Evolutionary conservation across 768 basidiomycete genomes (phyloP), one percentile per base, ranked within the genome.

Genomic region (Gymnopilus dilepis): DNA sequence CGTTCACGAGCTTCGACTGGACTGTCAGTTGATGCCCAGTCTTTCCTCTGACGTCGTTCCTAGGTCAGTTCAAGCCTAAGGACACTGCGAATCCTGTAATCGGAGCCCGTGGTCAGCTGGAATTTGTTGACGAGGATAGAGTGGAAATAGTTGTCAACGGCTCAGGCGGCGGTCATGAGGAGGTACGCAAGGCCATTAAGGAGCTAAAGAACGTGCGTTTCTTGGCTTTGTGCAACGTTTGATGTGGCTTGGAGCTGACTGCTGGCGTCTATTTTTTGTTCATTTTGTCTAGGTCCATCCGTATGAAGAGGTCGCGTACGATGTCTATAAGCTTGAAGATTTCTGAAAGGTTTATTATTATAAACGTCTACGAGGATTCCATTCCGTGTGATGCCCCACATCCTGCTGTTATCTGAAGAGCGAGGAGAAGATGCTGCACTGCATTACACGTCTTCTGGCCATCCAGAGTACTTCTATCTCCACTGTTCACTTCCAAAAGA

Each of bases 251-350:
- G 26, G n/a, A 19, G 30, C 38, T 37, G 11, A 38, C 38, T 30
- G 47, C 50, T 50, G 22, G 42, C 33, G 21, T 31, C n/a, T 56
- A 45, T 53, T 12, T 9, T 19, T 30, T 60, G 47, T 22, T 58
- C 28, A 43, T 59, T 50, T 22, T 56, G 24, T 41, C 40, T 62
- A 86, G 84, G 75, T 79, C 4, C 85, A 85, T 66, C 84, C 84
- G 7, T 85, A 86, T 61, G 84, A 86, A 70, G 81, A 85, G 68
- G 82, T 85, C 50, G 84, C 81, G 4, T 85, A 85, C 62, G 83
- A 86, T 62, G 82, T 86, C 2, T 83, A 85, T 69, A 79, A 75
- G 43, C 69, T 83, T 2, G 80, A 84, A 67, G 74, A 80, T 62
- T 71, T 80, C 52, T 79, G 66, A 80, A 43, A 12, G 9, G 9